These are phyloP conservation scores for Perkinsus olseni DNA, from an alignment of 169 alveolate species.

Conservation along the genomic window DNA sequence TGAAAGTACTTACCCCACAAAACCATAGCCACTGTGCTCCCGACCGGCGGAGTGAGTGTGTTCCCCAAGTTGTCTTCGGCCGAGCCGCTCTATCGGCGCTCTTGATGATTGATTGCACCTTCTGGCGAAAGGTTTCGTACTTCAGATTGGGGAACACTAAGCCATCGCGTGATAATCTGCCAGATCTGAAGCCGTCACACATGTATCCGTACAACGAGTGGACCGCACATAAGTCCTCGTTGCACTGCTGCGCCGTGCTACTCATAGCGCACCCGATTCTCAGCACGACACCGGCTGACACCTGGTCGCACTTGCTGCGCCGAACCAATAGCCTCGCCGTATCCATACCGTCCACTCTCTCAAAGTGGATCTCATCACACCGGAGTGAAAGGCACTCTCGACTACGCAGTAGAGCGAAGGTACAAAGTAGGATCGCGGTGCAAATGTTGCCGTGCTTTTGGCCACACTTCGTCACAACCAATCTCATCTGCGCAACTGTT, in stretches of 20 bases:
- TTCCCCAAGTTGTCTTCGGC: not conserved
- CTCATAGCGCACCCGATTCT: not conserved
- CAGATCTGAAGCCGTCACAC: not conserved
- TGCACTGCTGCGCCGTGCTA: not conserved
- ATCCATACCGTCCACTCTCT: not conserved
- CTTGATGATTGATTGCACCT: not conserved
- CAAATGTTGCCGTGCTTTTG: not conserved
- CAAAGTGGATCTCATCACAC: not conserved
- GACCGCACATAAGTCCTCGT: not conserved
- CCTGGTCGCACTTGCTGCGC: not conserved
- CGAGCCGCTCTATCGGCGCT: not conserved
- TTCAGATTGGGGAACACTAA: not conserved
- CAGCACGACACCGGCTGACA: not conserved
- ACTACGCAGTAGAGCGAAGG: not conserved
- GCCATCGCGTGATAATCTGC: not conserved
- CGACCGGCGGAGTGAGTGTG: not conserved
- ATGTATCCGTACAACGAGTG: not conserved
- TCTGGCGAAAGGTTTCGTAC: not conserved
- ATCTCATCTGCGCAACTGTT: not conserved
- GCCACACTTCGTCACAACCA: not conserved
- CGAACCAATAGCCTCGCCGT: not conserved
- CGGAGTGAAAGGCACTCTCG: not conserved
- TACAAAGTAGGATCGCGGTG: not conserved
- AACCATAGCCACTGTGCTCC: not conserved
- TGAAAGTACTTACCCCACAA: not conserved